phyloP scores from a whole-genome alignment of 2,329 filamentous ascomycete genomes.

The Fusarium veterinarium region DNA sequence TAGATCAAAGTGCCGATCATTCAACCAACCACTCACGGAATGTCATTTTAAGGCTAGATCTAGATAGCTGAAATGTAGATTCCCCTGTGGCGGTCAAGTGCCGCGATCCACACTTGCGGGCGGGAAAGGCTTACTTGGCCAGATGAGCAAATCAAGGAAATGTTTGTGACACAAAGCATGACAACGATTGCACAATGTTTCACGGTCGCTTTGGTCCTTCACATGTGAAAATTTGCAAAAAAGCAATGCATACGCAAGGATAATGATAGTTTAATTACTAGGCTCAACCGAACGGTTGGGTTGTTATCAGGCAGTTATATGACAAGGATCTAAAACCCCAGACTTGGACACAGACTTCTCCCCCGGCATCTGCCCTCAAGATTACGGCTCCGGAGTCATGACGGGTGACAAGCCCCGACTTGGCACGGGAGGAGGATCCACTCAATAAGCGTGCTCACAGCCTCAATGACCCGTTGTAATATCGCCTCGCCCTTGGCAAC shows the following conservation, averaged over 20 bases:
- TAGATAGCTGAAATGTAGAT: constrained; percentile 14
- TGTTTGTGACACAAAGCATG: constrained; percentile 1
- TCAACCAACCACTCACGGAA: constrained; percentile 12
- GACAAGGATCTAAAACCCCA: constrained; percentile 8
- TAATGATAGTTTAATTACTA: constrained; percentile 39
- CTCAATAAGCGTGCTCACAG: constrained; percentile 20
- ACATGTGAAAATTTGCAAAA: constrained; percentile 1
- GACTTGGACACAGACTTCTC: neutral
- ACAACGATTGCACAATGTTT: neutral
- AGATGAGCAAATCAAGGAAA: constrained; percentile 5
- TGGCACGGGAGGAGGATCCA: constrained; percentile 22
- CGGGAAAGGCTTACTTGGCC: constrained; percentile 35
- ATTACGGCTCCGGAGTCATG: constrained; percentile 9
- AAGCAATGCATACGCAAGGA: neutral
- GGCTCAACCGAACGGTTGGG: constrained; percentile 43
- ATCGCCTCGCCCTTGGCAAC: constrained; percentile 6
- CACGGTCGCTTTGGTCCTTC: constrained; percentile 2
- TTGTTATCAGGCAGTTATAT: constrained; percentile 28
- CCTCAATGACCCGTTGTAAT: constrained; percentile 30
- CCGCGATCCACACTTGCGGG: constrained; percentile 34
- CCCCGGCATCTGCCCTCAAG: neutral
- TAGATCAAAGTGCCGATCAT: constrained; percentile 24
- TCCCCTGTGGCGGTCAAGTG: constrained; percentile 31
- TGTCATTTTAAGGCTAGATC: constrained; percentile 38
- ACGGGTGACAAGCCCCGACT: constrained; percentile 24